Evolutionary conservation across 192 early-diverging fungal genomes (phyloP), one percentile per base, ranked within the genome.

Genomic region (Entomortierella chlamydospora): DNA sequence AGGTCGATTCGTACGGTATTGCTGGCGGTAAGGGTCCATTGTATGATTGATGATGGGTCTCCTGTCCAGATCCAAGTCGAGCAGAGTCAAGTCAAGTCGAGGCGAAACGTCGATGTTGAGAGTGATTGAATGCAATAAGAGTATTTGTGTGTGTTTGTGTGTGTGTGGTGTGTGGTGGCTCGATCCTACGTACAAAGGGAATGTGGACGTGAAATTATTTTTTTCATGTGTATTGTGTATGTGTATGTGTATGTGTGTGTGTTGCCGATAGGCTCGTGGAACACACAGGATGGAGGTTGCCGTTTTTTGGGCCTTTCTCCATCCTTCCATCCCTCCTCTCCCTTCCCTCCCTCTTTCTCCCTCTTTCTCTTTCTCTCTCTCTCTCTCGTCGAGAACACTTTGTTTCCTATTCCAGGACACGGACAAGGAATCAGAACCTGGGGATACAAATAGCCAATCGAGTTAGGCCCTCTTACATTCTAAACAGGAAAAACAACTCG

Each of bases 1-100:
- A 47, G 4, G 15, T 12, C 7, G 20, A 20, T 47, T 20, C 62
- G 29, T 67, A 74, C 72, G 72, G 58, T 74, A 74, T 67, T 74
- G 72, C 33, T 72, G 70, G n/a, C 64, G 72, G 58, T 74, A 74
- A 12, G 72, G 72, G 51, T 74, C 72, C 72, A 74, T 74, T 12
- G 18, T 22, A 23, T 2, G 30, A 5, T 45, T 63, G 51, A 8
- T 50, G 56, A 30, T n/a, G 34, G 22, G 50, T 47, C 2, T 25
- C 23, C 30, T 18, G 33, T 34, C 29, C 55, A 34, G 31, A 57
- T 57, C 11, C 26, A 34, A 33, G 18, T 20, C 17, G 15, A 8
- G 11, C 8, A 31, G 18, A 47, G 45, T 47, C 12, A 15, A 47
- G 15, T 11, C 15, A 3, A 47, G 15, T 47, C 20, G 15, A 47